Evolutionary conservation across 208 protist genomes (phyloP).

Genomic region (Leptomonas pyrrhocoris): DNA sequence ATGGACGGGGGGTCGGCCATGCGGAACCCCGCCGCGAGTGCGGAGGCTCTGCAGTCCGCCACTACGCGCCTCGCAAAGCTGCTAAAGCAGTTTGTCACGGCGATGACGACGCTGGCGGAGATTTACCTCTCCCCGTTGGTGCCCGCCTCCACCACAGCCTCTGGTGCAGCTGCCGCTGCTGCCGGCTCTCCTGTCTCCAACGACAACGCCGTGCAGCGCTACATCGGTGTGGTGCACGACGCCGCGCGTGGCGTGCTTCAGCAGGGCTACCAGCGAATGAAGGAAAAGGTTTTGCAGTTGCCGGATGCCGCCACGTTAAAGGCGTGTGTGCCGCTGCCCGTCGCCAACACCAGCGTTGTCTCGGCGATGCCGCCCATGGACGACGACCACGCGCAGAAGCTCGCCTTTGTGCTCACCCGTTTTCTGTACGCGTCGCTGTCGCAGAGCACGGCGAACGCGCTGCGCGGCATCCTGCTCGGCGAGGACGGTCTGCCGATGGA

Average conservation of each 20-base stretch:
- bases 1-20: conserved; percentile 42
- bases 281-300: not conserved
- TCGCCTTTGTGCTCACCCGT: conserved; percentile 28
- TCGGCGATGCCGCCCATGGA: conserved; percentile 14
- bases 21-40: conserved; percentile 17
- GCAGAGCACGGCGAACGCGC: conserved; percentile 29
- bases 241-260: conserved; percentile 21
- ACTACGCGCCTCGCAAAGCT: conserved; percentile 47
- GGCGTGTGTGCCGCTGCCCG: conserved; percentile 20
- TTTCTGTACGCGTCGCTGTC: conserved; percentile 31
- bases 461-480: conserved; percentile 11
- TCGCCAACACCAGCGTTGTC: conserved; percentile 20
- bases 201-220: conserved; percentile 16
- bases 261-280: conserved; percentile 7
- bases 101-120: conserved; percentile 64
- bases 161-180: not conserved
- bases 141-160: not conserved
- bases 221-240: conserved; percentile 24
- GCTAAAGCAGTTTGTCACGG: conserved; percentile 57
- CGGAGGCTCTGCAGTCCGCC: conserved; percentile 29
- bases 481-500: conserved; percentile 26
- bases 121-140: conserved; percentile 61
- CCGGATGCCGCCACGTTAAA: conserved; percentile 21
- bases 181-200: not conserved
- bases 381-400: conserved; percentile 7